These are phyloP conservation scores for Verruconis gallopava DNA, from an alignment of 2,329 filamentous ascomycete genomes.

Conservation along the genomic window DNA sequence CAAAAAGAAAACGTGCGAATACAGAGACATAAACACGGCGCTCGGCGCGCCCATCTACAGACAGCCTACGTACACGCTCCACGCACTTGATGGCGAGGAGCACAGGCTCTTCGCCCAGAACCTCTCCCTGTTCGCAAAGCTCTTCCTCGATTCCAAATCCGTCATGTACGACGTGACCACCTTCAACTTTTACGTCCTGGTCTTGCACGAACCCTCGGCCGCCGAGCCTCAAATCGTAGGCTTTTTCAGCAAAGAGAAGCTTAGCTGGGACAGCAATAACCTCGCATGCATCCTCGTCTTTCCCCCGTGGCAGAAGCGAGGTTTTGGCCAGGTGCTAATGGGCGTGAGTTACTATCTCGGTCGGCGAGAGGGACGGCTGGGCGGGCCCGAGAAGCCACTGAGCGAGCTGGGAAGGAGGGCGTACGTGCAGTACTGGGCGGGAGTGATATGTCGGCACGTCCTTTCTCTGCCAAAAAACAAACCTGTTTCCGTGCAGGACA, in stretches of 20 bases:
- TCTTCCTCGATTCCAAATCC: constrained; percentile 96
- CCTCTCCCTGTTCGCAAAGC: constrained; percentile 86
- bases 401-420: constrained; percentile 72
- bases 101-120: constrained; percentile 89
- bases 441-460: constrained; percentile 62
- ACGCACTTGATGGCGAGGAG: constrained; percentile 83
- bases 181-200: constrained; percentile 89
- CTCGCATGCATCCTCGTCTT: constrained; percentile 93
- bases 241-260: constrained; percentile 99
- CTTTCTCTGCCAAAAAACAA: constrained; percentile 33
- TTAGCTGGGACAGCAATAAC: constrained; percentile 98
- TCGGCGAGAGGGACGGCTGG: constrained; percentile 66
- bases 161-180: constrained; percentile 94
- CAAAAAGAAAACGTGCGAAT: constrained; percentile 33
- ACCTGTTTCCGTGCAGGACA: constrained; percentile 52
- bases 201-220: constrained; percentile 48
- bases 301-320: constrained; percentile 86
- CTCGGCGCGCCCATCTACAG: constrained; percentile 69
- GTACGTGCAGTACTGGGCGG: constrained; percentile 77
- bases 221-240: constrained; percentile 52
- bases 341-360: constrained; percentile 88
- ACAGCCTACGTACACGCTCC: constrained; percentile 69
- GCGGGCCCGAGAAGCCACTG: constrained; percentile 88
- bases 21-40: constrained; percentile 28
- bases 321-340: constrained; percentile 80